These are phyloP conservation scores for Xylariaceae sp. DNA, from an alignment of 2,329 filamentous ascomycete species.

Conservation along the genomic window DNA sequence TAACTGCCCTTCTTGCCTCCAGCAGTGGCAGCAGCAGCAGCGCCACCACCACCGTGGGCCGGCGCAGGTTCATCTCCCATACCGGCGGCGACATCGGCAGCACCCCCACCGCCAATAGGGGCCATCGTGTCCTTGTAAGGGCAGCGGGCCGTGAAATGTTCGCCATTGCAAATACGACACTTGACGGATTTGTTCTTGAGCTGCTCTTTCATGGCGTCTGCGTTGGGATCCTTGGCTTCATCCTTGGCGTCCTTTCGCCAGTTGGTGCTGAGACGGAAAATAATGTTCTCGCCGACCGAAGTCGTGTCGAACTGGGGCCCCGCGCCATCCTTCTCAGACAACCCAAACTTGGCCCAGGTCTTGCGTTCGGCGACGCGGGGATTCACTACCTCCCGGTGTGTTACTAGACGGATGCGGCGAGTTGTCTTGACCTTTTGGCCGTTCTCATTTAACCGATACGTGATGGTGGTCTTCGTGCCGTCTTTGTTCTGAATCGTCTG, in stretches of 20 bases:
- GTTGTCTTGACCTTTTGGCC: conserved; percentile 97
- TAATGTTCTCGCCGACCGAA: conserved; percentile 93
- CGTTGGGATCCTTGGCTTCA: conserved; percentile 69
- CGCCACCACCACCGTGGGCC: conserved; percentile 30
- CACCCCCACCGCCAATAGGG: conserved; percentile 62
- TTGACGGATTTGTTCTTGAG: conserved; percentile 99
- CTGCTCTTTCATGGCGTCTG: conserved; percentile 71
- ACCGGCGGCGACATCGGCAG: conserved; percentile 50
- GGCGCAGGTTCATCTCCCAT: conserved; percentile 47
- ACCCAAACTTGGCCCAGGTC: conserved; percentile 88
- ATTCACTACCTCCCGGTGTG: conserved; percentile 91
- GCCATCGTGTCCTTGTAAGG: conserved; percentile 99
- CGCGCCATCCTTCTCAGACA: conserved; percentile 75
- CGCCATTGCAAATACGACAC: conserved; percentile 96
- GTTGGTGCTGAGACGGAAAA: conserved; percentile 88
- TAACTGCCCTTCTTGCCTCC: conserved; percentile 75
- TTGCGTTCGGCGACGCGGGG: conserved; percentile 93
- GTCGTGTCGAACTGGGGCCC: conserved; percentile 89
- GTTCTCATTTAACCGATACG: conserved; percentile 84
- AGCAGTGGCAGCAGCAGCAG: conserved; percentile 38
- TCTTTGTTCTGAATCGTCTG: conserved; percentile 96
- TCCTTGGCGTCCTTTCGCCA: conserved; percentile 89
- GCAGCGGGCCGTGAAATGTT: conserved; percentile 99
- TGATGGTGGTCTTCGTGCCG: conserved; percentile 92
- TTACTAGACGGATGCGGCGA: conserved; percentile 86